Percentiles rank a stretch among this genome's conserved stretches.
Evolutionary conservation across 2,329 filamentous ascomycete genomes (phyloP).

Genomic region (Cercospora brassicicola): DNA sequence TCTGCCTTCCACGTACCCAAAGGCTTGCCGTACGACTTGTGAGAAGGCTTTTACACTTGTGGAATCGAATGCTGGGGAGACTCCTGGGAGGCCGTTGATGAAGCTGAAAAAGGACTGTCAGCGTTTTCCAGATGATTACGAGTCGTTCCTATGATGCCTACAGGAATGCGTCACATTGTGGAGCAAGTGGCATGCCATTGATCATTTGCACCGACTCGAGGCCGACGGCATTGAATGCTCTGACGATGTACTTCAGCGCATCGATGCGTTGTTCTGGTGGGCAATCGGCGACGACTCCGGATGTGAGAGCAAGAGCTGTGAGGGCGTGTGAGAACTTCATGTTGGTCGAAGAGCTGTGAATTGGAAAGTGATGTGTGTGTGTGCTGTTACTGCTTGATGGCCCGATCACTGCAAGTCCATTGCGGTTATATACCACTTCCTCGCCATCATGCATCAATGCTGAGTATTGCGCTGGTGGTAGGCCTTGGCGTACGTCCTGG

Average conservation of each 20-base stretch:
- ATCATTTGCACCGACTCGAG: not conserved
- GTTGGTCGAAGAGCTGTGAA: not conserved
- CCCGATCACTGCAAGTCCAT: not conserved
- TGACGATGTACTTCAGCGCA: constrained; percentile 2
- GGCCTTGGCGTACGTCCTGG: not conserved
- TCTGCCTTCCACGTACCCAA: not conserved
- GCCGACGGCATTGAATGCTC: constrained; percentile 8
- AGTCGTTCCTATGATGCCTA: not conserved
- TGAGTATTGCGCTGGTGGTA: not conserved
- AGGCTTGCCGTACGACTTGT: constrained; percentile 6
- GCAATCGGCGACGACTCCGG: not conserved
- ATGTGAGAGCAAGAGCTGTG: not conserved
- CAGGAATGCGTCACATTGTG: constrained; percentile 5
- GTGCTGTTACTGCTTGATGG: not conserved
- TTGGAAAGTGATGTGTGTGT: not conserved
- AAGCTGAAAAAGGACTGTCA: not conserved
- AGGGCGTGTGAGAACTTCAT: not conserved
- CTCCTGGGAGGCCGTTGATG: constrained; percentile 13
- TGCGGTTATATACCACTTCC: not conserved
- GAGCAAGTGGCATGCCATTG: constrained; percentile 3
- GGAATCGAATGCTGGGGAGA: constrained; percentile 6
- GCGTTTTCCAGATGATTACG: no score
- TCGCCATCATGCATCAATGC: not conserved
- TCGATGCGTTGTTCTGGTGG: not conserved
- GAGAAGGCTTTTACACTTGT: constrained; percentile 11